Conservation (phyloP, 805 yeast genomes). For the Blastobotrys mokoenaii region DNA sequence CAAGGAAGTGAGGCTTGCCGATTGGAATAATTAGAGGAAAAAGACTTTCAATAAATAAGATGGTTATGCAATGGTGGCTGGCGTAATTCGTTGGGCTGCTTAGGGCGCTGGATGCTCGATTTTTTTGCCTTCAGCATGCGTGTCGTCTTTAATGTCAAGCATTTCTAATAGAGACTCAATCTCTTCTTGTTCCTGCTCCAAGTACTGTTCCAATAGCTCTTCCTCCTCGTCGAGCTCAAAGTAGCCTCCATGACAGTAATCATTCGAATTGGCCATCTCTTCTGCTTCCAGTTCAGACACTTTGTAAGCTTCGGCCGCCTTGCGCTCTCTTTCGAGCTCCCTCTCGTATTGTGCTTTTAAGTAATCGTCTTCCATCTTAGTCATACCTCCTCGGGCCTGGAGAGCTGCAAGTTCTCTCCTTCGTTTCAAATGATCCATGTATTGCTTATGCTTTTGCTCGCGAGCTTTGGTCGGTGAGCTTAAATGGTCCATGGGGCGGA, state of each 20-base stretch:
- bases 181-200: constrained; percentile 6
- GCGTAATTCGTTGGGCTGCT: background rate
- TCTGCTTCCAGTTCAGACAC: no score
- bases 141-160: background rate
- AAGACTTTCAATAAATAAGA: background rate
- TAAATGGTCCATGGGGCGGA: no score
- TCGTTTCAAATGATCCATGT: constrained; percentile 3
- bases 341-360: constrained; percentile 1
- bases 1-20: background rate
- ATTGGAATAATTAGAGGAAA: background rate
- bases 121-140: background rate
- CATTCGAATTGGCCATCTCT: background rate
- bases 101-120: background rate
- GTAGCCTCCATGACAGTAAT: constrained; percentile 1
- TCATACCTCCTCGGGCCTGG: constrained; percentile 10
- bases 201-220: constrained; percentile 3
- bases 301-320: constrained; percentile 1
- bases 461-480: background rate
- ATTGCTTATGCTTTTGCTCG: background rate
- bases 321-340: background rate
- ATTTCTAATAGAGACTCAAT: constrained; percentile 1
- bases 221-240: constrained; percentile 4
- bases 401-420: constrained; percentile 8
- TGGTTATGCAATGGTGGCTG: background rate
- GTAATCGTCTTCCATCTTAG: constrained; percentile 7